These are phyloP conservation scores for Mycocentrospora acerina DNA, from an alignment of 2,329 filamentous ascomycete genomes.

Conservation along the genomic window DNA sequence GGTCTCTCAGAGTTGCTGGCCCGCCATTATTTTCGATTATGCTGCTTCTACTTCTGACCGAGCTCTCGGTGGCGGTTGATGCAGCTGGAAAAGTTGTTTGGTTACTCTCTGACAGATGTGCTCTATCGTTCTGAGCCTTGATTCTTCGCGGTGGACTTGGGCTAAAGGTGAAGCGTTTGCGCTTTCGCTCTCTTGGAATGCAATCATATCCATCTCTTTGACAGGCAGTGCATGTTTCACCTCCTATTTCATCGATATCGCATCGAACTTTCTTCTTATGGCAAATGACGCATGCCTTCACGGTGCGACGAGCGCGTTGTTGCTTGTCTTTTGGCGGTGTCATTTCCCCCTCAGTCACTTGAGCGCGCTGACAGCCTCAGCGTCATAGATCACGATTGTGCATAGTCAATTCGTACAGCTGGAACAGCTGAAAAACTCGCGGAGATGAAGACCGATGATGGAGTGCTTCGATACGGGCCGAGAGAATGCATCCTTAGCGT, in stretches of 20 bases:
- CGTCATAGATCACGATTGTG: no score
- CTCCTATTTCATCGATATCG: conserved; percentile 30
- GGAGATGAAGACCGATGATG: no score
- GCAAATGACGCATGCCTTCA: conserved; percentile 46
- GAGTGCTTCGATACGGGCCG: no score
- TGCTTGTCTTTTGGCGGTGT: conserved; percentile 18
- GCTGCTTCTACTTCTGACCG: conserved; percentile 5
- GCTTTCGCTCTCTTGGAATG: conserved; percentile 33
- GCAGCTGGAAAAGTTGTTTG: conserved; percentile 9
- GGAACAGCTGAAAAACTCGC: no score
- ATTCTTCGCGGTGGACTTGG: conserved; percentile 26
- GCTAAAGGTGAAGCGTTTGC: conserved; percentile 37
- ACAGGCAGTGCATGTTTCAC: conserved; percentile 44
- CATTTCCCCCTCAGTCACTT: conserved; percentile 6
- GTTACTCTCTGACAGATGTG: conserved; percentile 9
- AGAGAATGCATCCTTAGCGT: no score
- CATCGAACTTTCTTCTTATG: conserved; percentile 46
- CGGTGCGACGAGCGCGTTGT: conserved; percentile 26
- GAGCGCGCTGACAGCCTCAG: no score
- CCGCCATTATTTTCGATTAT: conserved; percentile 1
- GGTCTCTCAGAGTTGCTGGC: conserved; percentile 10
- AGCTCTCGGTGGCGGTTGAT: conserved; percentile 4
- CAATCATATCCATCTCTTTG: conserved; percentile 36
- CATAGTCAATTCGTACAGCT: no score
- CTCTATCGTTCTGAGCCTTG: conserved; percentile 14